Conservation (phyloP, 2,329 filamentous ascomycete genomes). For the Pezicula rhizophila region DNA sequence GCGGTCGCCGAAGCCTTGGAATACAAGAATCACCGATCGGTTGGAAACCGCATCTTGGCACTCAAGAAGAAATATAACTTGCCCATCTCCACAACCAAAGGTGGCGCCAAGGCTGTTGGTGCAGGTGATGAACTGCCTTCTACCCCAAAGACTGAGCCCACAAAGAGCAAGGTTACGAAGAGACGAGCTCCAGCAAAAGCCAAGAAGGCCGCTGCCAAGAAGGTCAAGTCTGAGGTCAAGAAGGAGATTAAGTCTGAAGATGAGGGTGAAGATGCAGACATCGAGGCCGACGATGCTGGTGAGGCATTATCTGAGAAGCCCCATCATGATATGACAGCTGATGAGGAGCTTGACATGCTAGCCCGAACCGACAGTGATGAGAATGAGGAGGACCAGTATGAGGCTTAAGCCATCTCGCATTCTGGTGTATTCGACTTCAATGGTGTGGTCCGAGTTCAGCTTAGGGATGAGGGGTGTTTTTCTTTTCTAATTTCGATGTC, state of each 20-base stretch:
- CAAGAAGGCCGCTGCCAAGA: conserved; percentile 15
- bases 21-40: conserved; percentile 17
- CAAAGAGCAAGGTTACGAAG: background rate
- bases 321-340: background rate
- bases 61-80: conserved; percentile 24
- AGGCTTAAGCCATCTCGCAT: no score
- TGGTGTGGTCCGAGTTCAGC: no score
- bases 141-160: conserved; percentile 2
- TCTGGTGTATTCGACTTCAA: no score
- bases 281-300: background rate
- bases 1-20: conserved; percentile 14
- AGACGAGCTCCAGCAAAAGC: conserved; percentile 14
- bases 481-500: no score
- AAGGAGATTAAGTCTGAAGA: conserved; percentile 10
- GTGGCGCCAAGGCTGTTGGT: background rate
- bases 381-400: background rate
- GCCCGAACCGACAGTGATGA: conserved; percentile 1
- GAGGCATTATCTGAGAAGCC: background rate
- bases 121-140: background rate
- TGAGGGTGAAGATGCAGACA: background rate
- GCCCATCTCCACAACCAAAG: conserved; percentile 6
- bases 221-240: background rate
- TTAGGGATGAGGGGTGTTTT: no score
- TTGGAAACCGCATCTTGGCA: conserved; percentile 14
- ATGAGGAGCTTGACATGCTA: background rate